Base-by-base conservation (phyloP, 2,329 filamentous ascomycete genomes). In the Penicillium hordei region DNA sequence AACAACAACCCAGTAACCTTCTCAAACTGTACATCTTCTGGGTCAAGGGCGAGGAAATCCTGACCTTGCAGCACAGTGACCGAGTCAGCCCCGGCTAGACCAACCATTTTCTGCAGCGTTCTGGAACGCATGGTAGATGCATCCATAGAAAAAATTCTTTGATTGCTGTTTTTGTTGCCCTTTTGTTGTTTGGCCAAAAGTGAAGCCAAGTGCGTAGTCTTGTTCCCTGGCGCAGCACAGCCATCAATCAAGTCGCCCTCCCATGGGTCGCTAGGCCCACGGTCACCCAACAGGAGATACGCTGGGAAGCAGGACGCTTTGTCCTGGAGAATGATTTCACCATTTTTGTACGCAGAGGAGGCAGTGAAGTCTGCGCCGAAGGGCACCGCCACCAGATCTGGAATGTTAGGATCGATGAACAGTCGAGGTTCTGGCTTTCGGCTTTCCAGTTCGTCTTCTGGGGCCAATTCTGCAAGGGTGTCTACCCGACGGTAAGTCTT, bases 231-330 rank as follows among this genome's bases (percentile, higher is more conserved):
- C 0, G 94, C 94, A 0, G 94, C 91, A 72, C 93, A 97, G 0
- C 90, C 90, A 74, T 99, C 94, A n/a, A 97, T 85, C 9, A 95
- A 80, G 68, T 94, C 86, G 25, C 91, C 91, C 3, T 65, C 43
- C 65, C 70, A 72, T 0, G 52, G 43, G 57, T 84, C 79, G 7
- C 44, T 34, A 4, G 53, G 34, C 2, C 62, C 62, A 9, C 64
- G 58, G 9, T 85, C 78, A 0, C 77, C 78, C 51, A 96, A 82
- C 0, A 99, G 79, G 3, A 99, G 80, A 70, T 94, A 94, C 0
- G 93, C 94, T 0, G 94, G 94, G 69, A 99, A 97, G 71, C 94
- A 99, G 0, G 93, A 97, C 0, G 94, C 93, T 75, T 97, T 97
- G 70, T 97, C 94, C 73, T 99, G 94, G 25, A 97, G 79, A 59